A percentile compares a stretch with the other conserved stretches of the same genome.
Evolutionary conservation across 306 rosid species (phyloP).

Genomic region (Glycine soja): DNA sequence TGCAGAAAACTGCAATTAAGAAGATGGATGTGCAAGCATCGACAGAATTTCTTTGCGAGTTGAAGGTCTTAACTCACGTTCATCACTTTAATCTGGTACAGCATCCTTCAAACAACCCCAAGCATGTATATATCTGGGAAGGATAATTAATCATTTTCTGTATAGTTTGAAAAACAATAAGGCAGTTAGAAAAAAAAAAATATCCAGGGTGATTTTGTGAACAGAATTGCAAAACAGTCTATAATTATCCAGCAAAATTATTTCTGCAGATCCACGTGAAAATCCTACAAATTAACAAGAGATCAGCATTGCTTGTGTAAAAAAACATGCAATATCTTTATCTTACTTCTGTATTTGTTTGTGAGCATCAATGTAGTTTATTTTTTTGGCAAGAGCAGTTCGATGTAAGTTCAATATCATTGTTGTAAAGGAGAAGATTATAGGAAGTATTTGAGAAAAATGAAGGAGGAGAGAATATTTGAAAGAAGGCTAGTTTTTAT

Average conservation of each 20-base stretch:
- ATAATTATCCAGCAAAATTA: no score
- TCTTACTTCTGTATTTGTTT: background rate
- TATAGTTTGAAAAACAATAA: background rate
- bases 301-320: background rate
- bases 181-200: background rate
- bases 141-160: background rate
- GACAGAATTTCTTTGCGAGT: constrained; percentile 84
- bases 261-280: background rate
- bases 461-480: no score
- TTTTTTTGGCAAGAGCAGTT: background rate
- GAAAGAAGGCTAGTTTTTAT: no score
- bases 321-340: background rate
- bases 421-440: no score
- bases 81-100: constrained; percentile 94
- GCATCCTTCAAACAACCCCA: constrained; percentile 33
- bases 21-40: constrained; percentile 82
- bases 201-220: background rate
- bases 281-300: background rate
- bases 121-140: background rate
- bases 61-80: constrained; percentile 86
- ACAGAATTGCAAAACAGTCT: background rate
- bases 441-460: no score
- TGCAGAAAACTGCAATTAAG: constrained; percentile 72
- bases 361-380: background rate
- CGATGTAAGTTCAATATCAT: background rate